Evolutionary conservation across 495 filamentous ascomycete species (phyloP).

Genomic region (Neurospora sp.): DNA sequence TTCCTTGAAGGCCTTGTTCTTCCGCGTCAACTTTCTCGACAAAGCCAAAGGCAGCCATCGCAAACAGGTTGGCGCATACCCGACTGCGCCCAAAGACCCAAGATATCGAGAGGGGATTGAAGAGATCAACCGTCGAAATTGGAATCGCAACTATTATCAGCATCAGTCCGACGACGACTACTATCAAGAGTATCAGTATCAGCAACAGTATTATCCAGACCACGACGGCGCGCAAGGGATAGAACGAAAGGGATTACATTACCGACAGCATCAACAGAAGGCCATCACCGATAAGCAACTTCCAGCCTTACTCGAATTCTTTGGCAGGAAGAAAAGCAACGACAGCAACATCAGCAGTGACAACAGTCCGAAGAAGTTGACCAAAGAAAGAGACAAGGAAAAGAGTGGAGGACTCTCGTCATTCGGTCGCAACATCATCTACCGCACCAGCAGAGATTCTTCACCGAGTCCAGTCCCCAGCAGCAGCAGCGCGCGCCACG

Average conservation of each 20-base stretch:
- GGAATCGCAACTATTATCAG: background rate
- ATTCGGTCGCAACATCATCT: background rate
- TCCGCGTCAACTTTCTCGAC: slow-evolving; percentile 1
- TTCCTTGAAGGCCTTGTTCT: slow-evolving; percentile 5
- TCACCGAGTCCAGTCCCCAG: background rate
- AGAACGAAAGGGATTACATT: background rate
- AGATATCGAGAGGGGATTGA: background rate
- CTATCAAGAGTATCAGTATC: background rate
- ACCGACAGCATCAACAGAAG: slow-evolving; percentile 6
- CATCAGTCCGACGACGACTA: background rate
- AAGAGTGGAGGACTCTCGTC: background rate
- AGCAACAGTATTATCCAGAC: slow-evolving; percentile 1
- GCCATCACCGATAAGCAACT: slow-evolving; percentile 13
- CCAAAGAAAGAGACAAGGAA: slow-evolving; percentile 2
- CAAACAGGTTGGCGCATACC: background rate
- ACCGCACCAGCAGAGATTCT: slow-evolving; percentile 2
- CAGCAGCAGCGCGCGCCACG: slow-evolving; percentile 5
- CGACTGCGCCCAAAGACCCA: background rate
- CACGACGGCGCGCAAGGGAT: background rate
- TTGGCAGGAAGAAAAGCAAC: background rate
- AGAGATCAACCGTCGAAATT: background rate
- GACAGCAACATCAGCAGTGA: background rate
- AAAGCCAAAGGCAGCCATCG: background rate
- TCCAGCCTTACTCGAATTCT: slow-evolving; percentile 7
- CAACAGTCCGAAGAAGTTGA: background rate